Evolutionary conservation across 2,329 filamentous ascomycete species (phyloP).

Genomic region (Arthrobotrys entomopaga): DNA sequence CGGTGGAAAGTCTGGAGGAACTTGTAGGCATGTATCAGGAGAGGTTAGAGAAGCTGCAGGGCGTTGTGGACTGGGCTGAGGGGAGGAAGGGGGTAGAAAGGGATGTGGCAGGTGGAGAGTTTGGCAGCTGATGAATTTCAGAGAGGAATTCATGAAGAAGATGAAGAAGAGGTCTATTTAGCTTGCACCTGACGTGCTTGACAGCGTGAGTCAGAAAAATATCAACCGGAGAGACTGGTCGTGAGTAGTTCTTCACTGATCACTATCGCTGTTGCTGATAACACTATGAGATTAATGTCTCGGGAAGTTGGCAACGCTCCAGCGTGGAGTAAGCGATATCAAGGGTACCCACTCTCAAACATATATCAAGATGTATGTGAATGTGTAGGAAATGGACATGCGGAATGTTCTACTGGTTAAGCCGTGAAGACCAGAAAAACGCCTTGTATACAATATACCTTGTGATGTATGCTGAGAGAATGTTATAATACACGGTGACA

Average conservation of each 20-base stretch:
- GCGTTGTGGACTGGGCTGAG: constrained; percentile 50
- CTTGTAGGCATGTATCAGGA: constrained; percentile 45
- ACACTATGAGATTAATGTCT: not conserved
- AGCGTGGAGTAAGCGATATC: not conserved
- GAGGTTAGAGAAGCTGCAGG: constrained; percentile 42
- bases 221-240: no score
- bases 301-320: not conserved
- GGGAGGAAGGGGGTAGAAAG: constrained; percentile 42
- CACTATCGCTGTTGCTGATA: not conserved
- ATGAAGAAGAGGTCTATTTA: not conserved
- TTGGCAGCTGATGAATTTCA: constrained; percentile 29
- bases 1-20: constrained; percentile 38
- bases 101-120: constrained; percentile 16
- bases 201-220: no score
- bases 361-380: not conserved
- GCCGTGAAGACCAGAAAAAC: constrained; percentile 7
- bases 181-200: not conserved
- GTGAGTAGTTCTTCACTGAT: not conserved
- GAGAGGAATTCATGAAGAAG: not conserved
- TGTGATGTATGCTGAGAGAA: constrained; percentile 9
- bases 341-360: not conserved
- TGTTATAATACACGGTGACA: constrained; percentile 26
- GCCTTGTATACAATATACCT: constrained; percentile 17
- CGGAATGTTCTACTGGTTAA: not conserved
- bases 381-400: not conserved